phyloP scores from a whole-genome alignment of 768 basidiomycete species.

The Rhizopogon rudus region DNA sequence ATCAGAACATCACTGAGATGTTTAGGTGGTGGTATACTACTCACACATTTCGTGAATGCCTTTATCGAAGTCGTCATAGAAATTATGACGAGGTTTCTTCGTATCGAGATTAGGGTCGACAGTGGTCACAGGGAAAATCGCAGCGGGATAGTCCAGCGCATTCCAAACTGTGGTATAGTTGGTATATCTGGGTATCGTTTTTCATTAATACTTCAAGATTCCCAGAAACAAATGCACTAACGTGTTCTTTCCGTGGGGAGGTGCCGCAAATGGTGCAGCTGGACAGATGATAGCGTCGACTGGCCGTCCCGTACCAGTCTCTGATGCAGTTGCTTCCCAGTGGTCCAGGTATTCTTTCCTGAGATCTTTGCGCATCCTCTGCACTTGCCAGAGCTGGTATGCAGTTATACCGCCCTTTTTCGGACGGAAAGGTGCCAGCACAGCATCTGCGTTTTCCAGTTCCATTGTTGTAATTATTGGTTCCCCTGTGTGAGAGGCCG shows the following conservation, averaged over 20 bases:
- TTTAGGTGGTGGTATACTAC: conserved; percentile 13
- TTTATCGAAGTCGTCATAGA: conserved; percentile 45
- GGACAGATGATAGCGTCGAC: conserved; percentile 75
- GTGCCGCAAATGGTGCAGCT: conserved; percentile 52
- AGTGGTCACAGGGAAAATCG: conserved; percentile 58
- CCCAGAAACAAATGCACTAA: conserved; percentile 23
- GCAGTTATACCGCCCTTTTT: conserved; percentile 34
- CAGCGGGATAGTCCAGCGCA: conserved; percentile 57
- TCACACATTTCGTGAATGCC: conserved; percentile 48
- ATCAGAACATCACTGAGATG: background rate
- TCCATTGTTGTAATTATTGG: conserved; percentile 49
- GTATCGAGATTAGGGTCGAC: conserved; percentile 53
- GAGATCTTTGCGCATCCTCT: conserved; percentile 40
- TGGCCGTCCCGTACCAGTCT: conserved; percentile 65
- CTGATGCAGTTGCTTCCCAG: conserved; percentile 49
- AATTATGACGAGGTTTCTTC: conserved; percentile 39
- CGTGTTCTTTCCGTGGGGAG: conserved; percentile 58
- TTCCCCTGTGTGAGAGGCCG: conserved; percentile 42
- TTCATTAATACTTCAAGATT: conserved; percentile 2
- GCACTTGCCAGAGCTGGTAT: conserved; percentile 65
- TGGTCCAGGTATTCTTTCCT: conserved; percentile 55
- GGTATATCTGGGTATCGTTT: conserved; percentile 29
- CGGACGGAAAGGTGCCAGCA: conserved; percentile 21
- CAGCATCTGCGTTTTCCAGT: conserved; percentile 22
- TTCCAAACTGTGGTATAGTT: conserved; percentile 66